These are phyloP conservation scores for Dipteronia dyeriana DNA, from an alignment of 345 rosid species.

Conservation along the genomic window DNA sequence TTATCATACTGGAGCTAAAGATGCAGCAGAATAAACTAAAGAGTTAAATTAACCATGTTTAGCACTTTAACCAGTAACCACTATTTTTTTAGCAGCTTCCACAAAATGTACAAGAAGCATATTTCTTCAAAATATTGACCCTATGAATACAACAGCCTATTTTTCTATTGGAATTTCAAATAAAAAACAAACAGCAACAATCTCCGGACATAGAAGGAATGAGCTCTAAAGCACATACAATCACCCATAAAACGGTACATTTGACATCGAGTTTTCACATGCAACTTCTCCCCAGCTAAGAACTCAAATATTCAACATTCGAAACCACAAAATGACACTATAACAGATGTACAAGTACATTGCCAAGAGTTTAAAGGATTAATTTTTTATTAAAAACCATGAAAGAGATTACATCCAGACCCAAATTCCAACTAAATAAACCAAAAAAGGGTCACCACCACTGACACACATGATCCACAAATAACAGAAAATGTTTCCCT, in stretches of 20 bases:
- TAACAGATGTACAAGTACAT: neutral
- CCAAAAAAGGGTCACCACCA: neutral
- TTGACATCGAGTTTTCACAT: neutral
- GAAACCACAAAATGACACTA: neutral
- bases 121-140: neutral
- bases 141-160: neutral
- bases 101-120: neutral
- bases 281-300: neutral
- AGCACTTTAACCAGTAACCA: neutral
- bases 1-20: too few relatives aligned
- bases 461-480: slow-evolving; percentile 14
- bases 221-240: neutral
- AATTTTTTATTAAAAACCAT: neutral
- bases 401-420: neutral
- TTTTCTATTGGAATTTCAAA: neutral
- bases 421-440: neutral
- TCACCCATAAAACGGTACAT: neutral
- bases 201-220: neutral
- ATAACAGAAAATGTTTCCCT: slow-evolving; percentile 9
- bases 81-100: neutral
- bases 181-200: neutral
- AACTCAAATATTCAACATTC: neutral
- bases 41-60: too few relatives aligned
- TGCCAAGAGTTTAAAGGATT: neutral
- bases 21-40: too few relatives aligned